Evolutionary conservation across 805 yeast genomes (phyloP), one percentile per base, ranked within the genome.

Genomic region (Suhomyces vadensis): DNA sequence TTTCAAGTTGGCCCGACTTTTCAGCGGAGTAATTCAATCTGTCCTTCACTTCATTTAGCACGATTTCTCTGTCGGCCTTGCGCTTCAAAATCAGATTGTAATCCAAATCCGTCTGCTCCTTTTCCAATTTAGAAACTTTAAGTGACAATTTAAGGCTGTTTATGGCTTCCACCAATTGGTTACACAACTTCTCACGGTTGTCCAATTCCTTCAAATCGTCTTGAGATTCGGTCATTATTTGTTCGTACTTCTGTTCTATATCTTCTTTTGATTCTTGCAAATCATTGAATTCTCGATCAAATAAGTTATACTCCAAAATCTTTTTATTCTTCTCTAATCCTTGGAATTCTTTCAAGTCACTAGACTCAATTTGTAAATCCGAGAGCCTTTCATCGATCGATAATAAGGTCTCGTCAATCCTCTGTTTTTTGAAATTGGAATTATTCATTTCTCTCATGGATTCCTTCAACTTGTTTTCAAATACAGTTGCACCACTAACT

Each of bases 401-500:
- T 14, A 65, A 64, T 55, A 92, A 70, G 62, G 88, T 82, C 53
- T 84, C 89, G 48, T 80, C 86, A 39, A 88, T 87, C 56, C 87
- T 81, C 42, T 75, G 81, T 51, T 83, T 77, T 53, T 87, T 87
- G 48, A 72, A 75, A 49, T 77, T 80, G 0, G 96, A 83, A 47
- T 79, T 82, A 4, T 71, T 70, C 90, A 91, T 87, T 53, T 89
- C 92, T 58, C 83, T 85, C 48, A 75, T 67, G 1, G 96, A 87
- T 45, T 90, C 96, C 46, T 76, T 78, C 43, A 91, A 71, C 61
- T 87, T 87, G 29, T 76, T 70, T 57, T 94, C 98, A 67, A 92
- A 94, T 2, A 91, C 86, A 47, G 82, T 84, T 0, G 98, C 96
- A 14, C 99, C 99, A 23, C 97, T 94, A 25, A 92, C 96, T 57